Base-by-base conservation (phyloP, 1,284 basidiomycete species). In the Ceratorhiza oryzae-sativae region DNA sequence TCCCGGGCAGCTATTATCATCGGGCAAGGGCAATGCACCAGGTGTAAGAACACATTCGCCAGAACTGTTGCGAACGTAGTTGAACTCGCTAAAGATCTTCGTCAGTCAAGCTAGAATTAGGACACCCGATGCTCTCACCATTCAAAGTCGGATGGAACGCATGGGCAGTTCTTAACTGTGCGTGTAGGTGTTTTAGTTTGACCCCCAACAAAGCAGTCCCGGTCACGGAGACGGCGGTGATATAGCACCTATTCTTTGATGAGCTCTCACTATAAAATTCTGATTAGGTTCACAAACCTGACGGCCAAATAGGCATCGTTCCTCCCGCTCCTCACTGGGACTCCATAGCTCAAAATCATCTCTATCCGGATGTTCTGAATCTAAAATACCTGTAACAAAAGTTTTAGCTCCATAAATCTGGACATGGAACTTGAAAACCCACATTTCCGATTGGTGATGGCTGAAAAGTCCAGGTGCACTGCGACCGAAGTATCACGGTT, bases 311-410 rank as follows among this genome's bases (percentile, higher is more conserved):
- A 98, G 79, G 81, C 92, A 94, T 71, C 83, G 81, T 79, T 94
- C 91, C 27, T 84, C 81, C 1, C 95, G 87, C 65, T 89, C 88
- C 78, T 95, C 90, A 72, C 91, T 92, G 0, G 95, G 95, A 79
- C 91, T 94, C 95, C 96, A 98, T 2, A 96, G 81, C 80, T 97
- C 95, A 78, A 97, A 98, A 80, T 98, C 95, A 77, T 97, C 95
- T 58, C 89, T 82, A 36, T 85, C 86, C 3, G 94, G 90, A 77
- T 97, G 83, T 0, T 92, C 85, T 3, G 86, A 71, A 75, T 87
- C 86, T 58, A 95, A 81, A 0, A 84, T 81, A 80, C 94, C 94
- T 95, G 75, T 0, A 18, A 74, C 53, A n/a, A 53, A 60, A 70
- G 18, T 56, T 58, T 48, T 13, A 48, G 78, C 49, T 63, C n/a